A percentile compares a stretch with the other conserved stretches of the same genome.
Evolutionary conservation across 306 rosid genomes (phyloP).

Genomic region (Oemleria cerasiformis): DNA sequence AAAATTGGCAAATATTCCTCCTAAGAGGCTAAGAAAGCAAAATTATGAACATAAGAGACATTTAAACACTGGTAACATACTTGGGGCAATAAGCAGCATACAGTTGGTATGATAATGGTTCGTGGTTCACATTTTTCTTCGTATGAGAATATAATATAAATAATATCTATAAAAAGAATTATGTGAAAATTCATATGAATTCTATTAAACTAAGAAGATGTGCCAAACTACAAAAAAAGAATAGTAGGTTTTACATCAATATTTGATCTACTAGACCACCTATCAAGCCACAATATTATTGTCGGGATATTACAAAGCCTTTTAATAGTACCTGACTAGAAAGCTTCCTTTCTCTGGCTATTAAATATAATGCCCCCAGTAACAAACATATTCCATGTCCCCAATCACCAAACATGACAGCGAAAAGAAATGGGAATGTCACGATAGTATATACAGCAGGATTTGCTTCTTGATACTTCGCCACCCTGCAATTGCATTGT

Average conservation of each 20-base stretch:
- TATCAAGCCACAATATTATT: neutral
- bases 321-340: conserved; percentile 68
- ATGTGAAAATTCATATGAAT: neutral
- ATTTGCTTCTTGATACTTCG: conserved; percentile 97
- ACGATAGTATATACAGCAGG: conserved; percentile 82
- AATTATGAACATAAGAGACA: neutral
- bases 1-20: conserved; percentile 3
- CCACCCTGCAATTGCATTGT: conserved; percentile 66
- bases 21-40: neutral
- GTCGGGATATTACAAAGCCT: neutral
- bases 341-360: conserved; percentile 73
- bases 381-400: conserved; percentile 97
- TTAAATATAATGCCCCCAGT: conserved; percentile 65
- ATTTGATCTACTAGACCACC: neutral
- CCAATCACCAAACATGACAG: conserved; percentile 99
- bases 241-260: neutral
- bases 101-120: neutral
- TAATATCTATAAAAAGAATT: neutral
- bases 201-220: neutral
- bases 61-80: neutral
- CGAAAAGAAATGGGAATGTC: conserved; percentile 97
- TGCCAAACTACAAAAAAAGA: neutral
- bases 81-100: neutral
- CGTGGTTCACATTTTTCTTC: neutral
- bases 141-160: neutral